These are phyloP conservation scores for Nepenthes mirabilis DNA, from an alignment of 148 eudicot species.

Conservation along the genomic window DNA sequence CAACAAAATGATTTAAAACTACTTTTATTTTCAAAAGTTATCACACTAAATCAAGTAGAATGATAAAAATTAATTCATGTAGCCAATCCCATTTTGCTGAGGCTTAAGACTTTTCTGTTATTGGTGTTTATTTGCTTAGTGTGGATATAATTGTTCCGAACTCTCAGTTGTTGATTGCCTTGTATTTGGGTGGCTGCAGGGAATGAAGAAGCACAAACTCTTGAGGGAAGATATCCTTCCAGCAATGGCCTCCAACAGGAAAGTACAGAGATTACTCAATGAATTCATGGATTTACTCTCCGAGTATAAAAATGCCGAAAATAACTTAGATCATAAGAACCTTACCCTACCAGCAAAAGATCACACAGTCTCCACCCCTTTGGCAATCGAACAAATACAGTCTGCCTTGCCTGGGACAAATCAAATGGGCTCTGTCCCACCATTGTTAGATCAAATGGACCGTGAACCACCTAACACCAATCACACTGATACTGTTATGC, in stretches of 20 bases:
- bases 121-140: too few species aligned
- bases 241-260: constrained; percentile 86
- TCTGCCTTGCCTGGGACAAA: too few species aligned
- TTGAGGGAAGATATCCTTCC: constrained; percentile 93
- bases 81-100: too few species aligned
- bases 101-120: too few species aligned
- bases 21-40: too few species aligned
- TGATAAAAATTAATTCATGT: too few species aligned
- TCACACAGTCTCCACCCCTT: not conserved
- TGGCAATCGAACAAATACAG: too few species aligned
- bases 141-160: not conserved
- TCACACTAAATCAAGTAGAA: too few species aligned
- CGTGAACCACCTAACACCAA: not conserved
- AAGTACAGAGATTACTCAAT: constrained; percentile 81
- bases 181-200: constrained; percentile 31
- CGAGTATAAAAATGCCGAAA: constrained; percentile 30
- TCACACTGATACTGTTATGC: constrained; percentile 4
- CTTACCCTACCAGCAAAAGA: not conserved
- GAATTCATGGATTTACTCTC: constrained; percentile 95
- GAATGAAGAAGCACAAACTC: constrained; percentile 85
- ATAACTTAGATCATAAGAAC: constrained; percentile 9
- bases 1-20: too few species aligned
- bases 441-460: constrained; percentile 12
- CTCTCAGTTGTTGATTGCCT: not conserved
- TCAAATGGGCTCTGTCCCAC: constrained; percentile 11